A percentile compares a stretch with the other conserved stretches of the same genome.
phyloP scores from a whole-genome alignment of 2,329 filamentous ascomycete genomes.

The Orbilia brochopaga region DNA sequence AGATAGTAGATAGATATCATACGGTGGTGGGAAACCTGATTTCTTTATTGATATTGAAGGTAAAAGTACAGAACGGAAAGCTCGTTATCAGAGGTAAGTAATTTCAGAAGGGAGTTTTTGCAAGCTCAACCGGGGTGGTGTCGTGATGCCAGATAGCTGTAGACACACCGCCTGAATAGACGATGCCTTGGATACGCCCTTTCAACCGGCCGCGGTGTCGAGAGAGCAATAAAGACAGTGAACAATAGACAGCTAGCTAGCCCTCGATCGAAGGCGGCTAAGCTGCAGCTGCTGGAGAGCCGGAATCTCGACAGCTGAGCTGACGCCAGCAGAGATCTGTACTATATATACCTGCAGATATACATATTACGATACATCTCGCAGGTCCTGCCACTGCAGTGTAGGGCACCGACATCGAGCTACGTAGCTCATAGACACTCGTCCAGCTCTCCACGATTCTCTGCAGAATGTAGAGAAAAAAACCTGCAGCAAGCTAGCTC shows the following conservation, averaged over 20 bases:
- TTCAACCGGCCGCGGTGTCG: slow-evolving; percentile 20
- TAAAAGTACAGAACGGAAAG: slow-evolving; percentile 41
- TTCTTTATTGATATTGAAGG: slow-evolving; percentile 35
- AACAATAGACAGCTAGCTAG: background rate
- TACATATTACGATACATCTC: no score
- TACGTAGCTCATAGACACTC: slow-evolving; percentile 23
- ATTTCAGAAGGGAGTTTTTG: background rate
- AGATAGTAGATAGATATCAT: background rate
- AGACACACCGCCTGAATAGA: slow-evolving; percentile 4
- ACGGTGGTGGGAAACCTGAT: background rate
- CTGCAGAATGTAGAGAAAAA: slow-evolving; percentile 5
- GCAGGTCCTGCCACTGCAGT: no score
- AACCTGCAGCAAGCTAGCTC: background rate
- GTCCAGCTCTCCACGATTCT: slow-evolving; percentile 17
- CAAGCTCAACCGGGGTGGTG: slow-evolving; percentile 16
- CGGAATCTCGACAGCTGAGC: slow-evolving; percentile 19
- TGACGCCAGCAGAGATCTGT: slow-evolving; percentile 5
- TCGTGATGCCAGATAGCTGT: slow-evolving; percentile 9
- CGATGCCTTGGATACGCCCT: slow-evolving; percentile 27
- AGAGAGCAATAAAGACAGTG: slow-evolving; percentile 8
- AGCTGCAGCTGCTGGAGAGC: slow-evolving; percentile 11
- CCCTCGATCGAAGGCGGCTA: background rate
- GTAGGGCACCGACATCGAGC: no score
- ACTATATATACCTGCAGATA: slow-evolving; percentile 42
- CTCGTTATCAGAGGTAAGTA: slow-evolving; percentile 19